phyloP scores from a whole-genome alignment of 768 basidiomycete genomes.

The Lentinula boryana region DNA sequence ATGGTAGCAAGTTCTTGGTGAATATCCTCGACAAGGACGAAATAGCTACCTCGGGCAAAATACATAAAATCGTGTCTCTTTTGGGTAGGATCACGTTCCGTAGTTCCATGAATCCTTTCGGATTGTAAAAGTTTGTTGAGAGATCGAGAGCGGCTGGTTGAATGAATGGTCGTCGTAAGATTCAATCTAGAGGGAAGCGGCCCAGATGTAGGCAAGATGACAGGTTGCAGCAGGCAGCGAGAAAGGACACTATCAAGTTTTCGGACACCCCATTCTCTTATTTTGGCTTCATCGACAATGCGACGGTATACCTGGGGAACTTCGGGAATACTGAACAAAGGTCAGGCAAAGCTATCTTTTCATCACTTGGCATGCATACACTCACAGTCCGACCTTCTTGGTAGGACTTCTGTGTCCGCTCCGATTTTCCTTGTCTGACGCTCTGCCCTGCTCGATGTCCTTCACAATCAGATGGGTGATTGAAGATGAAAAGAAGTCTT shows the following conservation, averaged over 20 bases:
- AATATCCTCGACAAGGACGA: constrained; percentile 90
- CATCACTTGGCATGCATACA: constrained; percentile 32
- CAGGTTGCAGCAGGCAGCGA: constrained; percentile 46
- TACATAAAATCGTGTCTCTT: constrained; percentile 86
- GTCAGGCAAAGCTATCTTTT: not conserved
- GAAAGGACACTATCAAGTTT: constrained; percentile 71
- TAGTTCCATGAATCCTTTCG: constrained; percentile 81
- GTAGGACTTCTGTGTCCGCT: constrained; percentile 56
- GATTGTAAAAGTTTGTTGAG: constrained; percentile 66
- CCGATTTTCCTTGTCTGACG: constrained; percentile 65
- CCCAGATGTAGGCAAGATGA: constrained; percentile 17
- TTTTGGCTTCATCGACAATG: constrained; percentile 76
- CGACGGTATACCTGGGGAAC: not conserved
- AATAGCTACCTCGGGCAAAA: constrained; percentile 69
- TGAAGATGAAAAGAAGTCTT: constrained; percentile 82
- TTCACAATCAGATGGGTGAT: constrained; percentile 88
- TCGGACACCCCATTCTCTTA: constrained; percentile 59
- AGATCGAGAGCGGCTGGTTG: constrained; percentile 34
- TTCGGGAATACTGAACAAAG: not conserved
- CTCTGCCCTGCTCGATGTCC: constrained; percentile 35
- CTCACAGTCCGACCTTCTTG: constrained; percentile 39
- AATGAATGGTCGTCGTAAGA: constrained; percentile 22
- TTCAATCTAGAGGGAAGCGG: constrained; percentile 16
- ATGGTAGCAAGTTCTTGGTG: constrained; percentile 80
- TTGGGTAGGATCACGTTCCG: constrained; percentile 88